Base-by-base conservation (phyloP, 106 monocot genomes). In the Dioscorea alata region DNA sequence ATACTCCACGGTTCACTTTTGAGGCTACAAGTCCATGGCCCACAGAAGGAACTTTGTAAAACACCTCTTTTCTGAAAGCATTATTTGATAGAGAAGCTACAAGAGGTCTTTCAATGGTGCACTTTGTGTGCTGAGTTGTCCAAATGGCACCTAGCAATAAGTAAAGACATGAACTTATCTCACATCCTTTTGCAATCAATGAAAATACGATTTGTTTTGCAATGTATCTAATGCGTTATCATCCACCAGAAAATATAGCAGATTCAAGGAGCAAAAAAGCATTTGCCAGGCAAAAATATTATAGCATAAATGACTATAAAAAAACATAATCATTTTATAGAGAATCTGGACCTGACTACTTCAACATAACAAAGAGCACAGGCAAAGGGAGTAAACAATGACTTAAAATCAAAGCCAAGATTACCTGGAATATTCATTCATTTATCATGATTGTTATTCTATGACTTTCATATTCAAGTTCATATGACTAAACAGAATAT, bases 31-130 rank as follows among this genome's bases (percentile, higher is more conserved):
- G 15, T 17, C 59, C 17, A 58, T 23, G 48, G 18, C 12, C 42
- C 13, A 59, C 23, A 14, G 25, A 16, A 7, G 49, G 49, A 66
- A 3, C 14, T 48, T n/a, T 24, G 28, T 23, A 42, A 66, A 59
- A 66, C 8, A 18, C 14, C 13, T 22, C 33, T 19, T 12, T 25
- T 49, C 48, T 59, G 31, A 57, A 48, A 59, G 64, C 21, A 48
- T 5, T 18, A 57, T 23, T 66, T 14, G 25, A 59, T 10, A 59
- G 13, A n/a, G 54, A 48, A 17, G 28, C 48, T 15, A 49, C 17
- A 23, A 24, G 48, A 49, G 66, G 33, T 66, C 66, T 74, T 59
- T 66, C 48, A 22, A 66, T 23, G 23, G 23, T 35, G 7, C 24
- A 23, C 13, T 66, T 24, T 16, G 24, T 22, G 61, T 24, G 33